These are phyloP conservation scores for Cercophora scortea DNA, from an alignment of 495 filamentous ascomycete genomes.

Conservation along the genomic window DNA sequence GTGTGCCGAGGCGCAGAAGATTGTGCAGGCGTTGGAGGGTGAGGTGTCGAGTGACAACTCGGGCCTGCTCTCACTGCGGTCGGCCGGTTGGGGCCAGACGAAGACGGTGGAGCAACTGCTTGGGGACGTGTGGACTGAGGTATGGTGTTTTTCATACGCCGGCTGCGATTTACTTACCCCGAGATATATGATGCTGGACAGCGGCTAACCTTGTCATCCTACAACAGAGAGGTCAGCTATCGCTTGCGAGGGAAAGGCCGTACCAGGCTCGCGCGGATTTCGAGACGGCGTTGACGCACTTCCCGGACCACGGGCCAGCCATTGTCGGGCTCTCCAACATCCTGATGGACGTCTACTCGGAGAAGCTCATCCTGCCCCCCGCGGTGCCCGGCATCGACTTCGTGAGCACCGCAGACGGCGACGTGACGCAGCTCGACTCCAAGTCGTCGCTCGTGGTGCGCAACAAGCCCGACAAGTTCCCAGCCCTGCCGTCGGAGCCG, in stretches of 20 bases:
- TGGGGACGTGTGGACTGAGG: conserved; percentile 72
- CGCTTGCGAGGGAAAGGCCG: conserved; percentile 50
- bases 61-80: conserved; percentile 38
- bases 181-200: background rate
- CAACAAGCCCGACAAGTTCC: conserved; percentile 8
- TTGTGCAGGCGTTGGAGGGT: conserved; percentile 48
- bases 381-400: conserved; percentile 28
- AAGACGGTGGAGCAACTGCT: conserved; percentile 73
- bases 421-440: conserved; percentile 4
- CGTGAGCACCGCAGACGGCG: background rate
- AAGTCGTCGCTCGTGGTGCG: conserved; percentile 3
- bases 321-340: conserved; percentile 78
- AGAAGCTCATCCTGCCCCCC: conserved; percentile 45
- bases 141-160: conserved; percentile 23
- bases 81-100: conserved; percentile 63
- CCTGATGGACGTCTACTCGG: conserved; percentile 75
- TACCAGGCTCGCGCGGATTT: conserved; percentile 65
- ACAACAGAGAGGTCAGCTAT: conserved; percentile 58
- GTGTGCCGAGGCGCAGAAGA: conserved; percentile 68
- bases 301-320: conserved; percentile 67
- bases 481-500: conserved; percentile 27
- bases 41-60: conserved; percentile 46
- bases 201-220: conserved; percentile 23
- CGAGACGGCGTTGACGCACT: conserved; percentile 69
- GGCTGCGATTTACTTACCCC: background rate